Base-by-base conservation (phyloP, 1,139 yeast genomes). In the Zygosaccharomyces sapae region DNA sequence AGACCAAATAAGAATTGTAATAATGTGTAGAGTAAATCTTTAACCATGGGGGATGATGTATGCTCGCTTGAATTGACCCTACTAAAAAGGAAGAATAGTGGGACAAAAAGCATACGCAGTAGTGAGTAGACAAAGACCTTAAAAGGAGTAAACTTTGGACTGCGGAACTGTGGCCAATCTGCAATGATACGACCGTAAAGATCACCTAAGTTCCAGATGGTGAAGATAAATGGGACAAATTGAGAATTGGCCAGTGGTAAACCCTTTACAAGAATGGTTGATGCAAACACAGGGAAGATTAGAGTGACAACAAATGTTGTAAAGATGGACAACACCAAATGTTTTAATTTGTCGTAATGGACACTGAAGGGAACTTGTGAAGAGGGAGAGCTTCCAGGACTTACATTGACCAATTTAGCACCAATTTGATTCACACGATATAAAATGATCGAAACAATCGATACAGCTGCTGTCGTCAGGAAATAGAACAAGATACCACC, bases 201-300 rank as follows among this genome's bases (percentile, higher is more conserved):
- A 62, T 92, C 98, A 9, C 98, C 98, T 16, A 80, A 52, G 65
- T 92, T 92, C 98, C 98, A 92, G 7, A 82, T 65, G 33, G 90
- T 70, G 62, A 84, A 88, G 1, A 86, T 81, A 47, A 88, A 67
- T 1, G 97, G 97, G 19, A 87, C 77, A 62, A 73, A 92, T 68
- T 66, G 77, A 59, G 55, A 75, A 62, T 64, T 58, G 30, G 46
- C 51, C 55, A 51, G 60, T 46, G 55, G 66, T 43, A 19, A 54
- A 25, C 50, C 55, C 22, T 48, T 71, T 2, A 75, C 77, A 1
- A 87, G 80, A 41, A 76, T 77, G 6, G 73, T 74, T 8, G 90
- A 79, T 3, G 97, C 96, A 74, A 89, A 89, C 1, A 92, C 94
- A 0, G 97, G 97, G 71, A 88, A 92, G 5, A 81, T 72, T 48